Conservation (phyloP, 345 rosid species). For the Mercurialis annua region DNA sequence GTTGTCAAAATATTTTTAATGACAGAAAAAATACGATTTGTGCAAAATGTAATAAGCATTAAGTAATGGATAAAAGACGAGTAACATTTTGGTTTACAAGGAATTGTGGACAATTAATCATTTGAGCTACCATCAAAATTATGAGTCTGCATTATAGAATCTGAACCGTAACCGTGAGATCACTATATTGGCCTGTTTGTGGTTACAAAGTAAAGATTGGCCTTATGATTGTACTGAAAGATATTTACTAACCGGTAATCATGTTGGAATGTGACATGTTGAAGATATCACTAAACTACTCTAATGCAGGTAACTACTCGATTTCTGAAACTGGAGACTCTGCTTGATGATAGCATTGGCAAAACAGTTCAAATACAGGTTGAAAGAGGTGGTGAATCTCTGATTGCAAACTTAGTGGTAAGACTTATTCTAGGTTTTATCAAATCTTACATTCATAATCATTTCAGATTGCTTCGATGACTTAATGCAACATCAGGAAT, state of each 20-base stretch:
- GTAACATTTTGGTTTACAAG: not conserved
- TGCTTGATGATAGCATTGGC: slow-evolving; percentile 78
- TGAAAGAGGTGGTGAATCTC: slow-evolving; percentile 86
- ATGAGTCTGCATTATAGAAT: not conserved
- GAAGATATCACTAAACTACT: not conserved
- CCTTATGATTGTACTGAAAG: not conserved
- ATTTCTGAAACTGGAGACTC: slow-evolving; percentile 71
- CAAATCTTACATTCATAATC: not conserved
- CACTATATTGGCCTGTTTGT: not conserved
- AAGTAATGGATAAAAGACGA: not conserved
- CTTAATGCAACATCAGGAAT: not conserved
- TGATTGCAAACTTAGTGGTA: slow-evolving; percentile 62
- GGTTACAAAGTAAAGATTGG: not conserved
- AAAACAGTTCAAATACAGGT: slow-evolving; percentile 57
- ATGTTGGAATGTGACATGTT: not conserved
- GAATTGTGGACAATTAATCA: not conserved
- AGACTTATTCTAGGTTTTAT: slow-evolving; percentile 26
- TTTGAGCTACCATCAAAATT: not conserved
- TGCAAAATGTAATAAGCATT: not conserved
- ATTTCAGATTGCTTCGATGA: not conserved
- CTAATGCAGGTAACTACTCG: slow-evolving; percentile 71
- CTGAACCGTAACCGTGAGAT: not conserved
- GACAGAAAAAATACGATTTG: not conserved
- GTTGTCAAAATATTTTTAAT: not conserved
- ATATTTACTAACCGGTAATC: not conserved